phyloP scores from a whole-genome alignment of 257 asterid genomes.

The Solanum appendiculatum region DNA sequence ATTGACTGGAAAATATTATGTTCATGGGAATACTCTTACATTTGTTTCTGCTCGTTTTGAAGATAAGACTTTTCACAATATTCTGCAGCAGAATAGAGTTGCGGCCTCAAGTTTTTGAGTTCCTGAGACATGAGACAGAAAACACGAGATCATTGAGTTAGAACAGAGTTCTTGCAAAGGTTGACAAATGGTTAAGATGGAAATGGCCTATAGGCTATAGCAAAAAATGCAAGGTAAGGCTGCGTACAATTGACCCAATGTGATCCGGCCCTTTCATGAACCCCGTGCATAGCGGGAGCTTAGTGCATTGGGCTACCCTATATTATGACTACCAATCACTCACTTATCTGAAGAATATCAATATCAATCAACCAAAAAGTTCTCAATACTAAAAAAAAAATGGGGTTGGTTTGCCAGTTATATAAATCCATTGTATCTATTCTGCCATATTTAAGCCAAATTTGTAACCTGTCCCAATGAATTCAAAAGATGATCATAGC shows the following conservation, averaged over 20 bases:
- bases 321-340: neutral
- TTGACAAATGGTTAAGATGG: neutral
- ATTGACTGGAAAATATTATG: neutral
- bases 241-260: neutral
- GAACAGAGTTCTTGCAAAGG: neutral
- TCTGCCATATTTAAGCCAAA: neutral
- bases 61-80: conserved; percentile 87
- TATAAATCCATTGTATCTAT: neutral
- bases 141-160: conserved; percentile 6
- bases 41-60: conserved; percentile 81
- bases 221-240: neutral
- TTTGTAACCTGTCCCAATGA: neutral
- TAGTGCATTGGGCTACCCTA: neutral
- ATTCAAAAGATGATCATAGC: neutral
- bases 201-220: neutral
- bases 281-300: neutral
- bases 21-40: conserved; percentile 31
- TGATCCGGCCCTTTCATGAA: neutral
- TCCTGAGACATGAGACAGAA: conserved; percentile 51
- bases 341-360: neutral
- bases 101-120: conserved; percentile 88
- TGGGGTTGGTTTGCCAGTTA: neutral
- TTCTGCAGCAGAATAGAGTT: conserved; percentile 92
- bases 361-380: neutral
- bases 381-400: neutral